Evolutionary conservation across 2,329 filamentous ascomycete species (phyloP), one percentile per base, ranked within the genome.

Genomic region (Aspergillus sp.): DNA sequence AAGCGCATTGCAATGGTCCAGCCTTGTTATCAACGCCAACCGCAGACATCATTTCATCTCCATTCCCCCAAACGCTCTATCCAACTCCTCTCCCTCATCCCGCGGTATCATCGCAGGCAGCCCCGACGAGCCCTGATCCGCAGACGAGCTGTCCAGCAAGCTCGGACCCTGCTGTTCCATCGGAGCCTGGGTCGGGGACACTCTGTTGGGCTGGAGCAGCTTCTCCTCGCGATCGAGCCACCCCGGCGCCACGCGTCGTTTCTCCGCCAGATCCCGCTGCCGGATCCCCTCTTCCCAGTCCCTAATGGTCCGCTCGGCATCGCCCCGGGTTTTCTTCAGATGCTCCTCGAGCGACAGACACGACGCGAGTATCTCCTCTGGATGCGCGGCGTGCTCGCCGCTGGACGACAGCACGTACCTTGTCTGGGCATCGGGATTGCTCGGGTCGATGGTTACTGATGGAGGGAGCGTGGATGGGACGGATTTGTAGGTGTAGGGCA

Each of bases 401-500:
- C 72, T 66, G 2, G 86, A 83, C 2, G 86, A 89, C 33, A 83
- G 68, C 14, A 96, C 78, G 60, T 93, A 95, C 43, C 73, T 17
- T 69, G 71, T 45, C 75, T 80, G 52, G 36, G 47, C 48, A 32
- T 63, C 54, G 12, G 57, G 48, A 44, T 66, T 55, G 36, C 49
- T 58, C 26, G 60, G 57, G 37, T 72, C 64, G 37, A 71, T 70
- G 5, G 77, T 73, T 20, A 76, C 71, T 1, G 83, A 82, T 1
- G 77, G 77, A 0, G 91, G 89, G 0, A 96, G 75, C 2, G 86
- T 82, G 1, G 86, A 89, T 0, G 89, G 85, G 53, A 96, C 80
- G 8, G 78, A 74, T 56, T 88, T 89, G 72, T 95, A 96, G 47
- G 86, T 93, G 67, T 96, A 96, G 15, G 91, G 89, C 5, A 98